These are phyloP conservation scores for Omphalotus olearius DNA, from an alignment of 1,284 basidiomycete genomes.

Conservation along the genomic window DNA sequence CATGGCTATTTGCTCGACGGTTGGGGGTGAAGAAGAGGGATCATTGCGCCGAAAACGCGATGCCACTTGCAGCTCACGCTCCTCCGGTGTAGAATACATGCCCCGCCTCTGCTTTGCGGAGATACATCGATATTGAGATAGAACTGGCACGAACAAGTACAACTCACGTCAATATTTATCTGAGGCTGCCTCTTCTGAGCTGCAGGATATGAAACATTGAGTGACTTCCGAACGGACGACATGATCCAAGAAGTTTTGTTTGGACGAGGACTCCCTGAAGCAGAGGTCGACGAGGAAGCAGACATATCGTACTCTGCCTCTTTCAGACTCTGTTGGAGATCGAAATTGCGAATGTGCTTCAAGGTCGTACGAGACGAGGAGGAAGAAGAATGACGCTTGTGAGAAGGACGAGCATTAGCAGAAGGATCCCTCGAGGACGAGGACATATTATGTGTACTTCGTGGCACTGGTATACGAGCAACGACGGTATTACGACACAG, in stretches of 20 bases:
- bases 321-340: not conserved
- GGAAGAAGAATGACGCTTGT: conserved; percentile 9
- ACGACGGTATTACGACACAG: too few relatives aligned
- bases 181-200: conserved; percentile 28
- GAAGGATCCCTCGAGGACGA: not conserved
- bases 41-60: conserved; percentile 34
- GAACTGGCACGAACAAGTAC: conserved; percentile 1
- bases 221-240: conserved; percentile 37
- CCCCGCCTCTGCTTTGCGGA: not conserved
- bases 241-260: conserved; percentile 37
- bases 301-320: not conserved
- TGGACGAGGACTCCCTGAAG: conserved; percentile 1
- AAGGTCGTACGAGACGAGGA: conserved; percentile 2
- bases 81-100: conserved; percentile 9
- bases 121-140: not conserved
- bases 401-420: not conserved
- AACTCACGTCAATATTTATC: conserved; percentile 23
- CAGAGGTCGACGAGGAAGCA: not conserved
- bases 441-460: not conserved
- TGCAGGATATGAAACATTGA: conserved; percentile 26
- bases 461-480: not conserved
- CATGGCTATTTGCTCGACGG: conserved; percentile 72
- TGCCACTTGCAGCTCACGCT: conserved; percentile 21
- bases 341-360: conserved; percentile 4
- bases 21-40: conserved; percentile 39